A percentile compares a stretch with the other conserved stretches of the same genome.
phyloP scores from a whole-genome alignment of 805 yeast genomes.

The Jamesozyma jinghongensis region DNA sequence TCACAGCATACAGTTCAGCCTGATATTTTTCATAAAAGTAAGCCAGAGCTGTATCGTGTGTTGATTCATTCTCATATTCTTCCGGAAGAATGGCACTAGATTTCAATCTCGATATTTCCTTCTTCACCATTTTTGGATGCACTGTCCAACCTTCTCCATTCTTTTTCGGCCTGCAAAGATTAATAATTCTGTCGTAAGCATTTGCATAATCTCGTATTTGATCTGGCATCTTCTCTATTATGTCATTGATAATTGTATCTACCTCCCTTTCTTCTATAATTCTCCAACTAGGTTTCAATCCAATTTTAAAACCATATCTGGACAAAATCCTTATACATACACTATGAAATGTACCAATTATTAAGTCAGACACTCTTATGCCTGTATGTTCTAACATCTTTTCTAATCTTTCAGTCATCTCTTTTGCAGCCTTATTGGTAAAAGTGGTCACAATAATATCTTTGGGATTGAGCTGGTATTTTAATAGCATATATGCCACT shows the following conservation, averaged over 20 bases:
- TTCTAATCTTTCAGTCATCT: conserved; percentile 59
- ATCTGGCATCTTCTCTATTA: conserved; percentile 30
- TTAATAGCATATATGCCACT: conserved; percentile 57
- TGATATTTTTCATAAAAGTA: conserved; percentile 48
- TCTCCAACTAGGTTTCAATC: conserved; percentile 36
- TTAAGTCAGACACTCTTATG: conserved; percentile 35
- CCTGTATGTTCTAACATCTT: conserved; percentile 27
- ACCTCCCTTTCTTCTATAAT: conserved; percentile 62
- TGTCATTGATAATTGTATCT: conserved; percentile 26
- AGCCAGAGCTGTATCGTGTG: conserved; percentile 28
- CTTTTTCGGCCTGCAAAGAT: conserved; percentile 18
- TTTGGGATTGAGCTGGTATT: conserved; percentile 46
- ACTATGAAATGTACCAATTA: conserved; percentile 87
- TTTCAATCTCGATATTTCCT: conserved; percentile 48
- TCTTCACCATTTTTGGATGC: conserved; percentile 35
- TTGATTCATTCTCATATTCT: conserved; percentile 27
- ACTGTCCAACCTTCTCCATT: conserved; percentile 30
- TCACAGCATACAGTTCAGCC: conserved; percentile 32
- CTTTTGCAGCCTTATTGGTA: conserved; percentile 86
- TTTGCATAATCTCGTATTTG: conserved; percentile 28
- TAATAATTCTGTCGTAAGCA: conserved; percentile 21
- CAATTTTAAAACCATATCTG: conserved; percentile 44
- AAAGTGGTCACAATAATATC: conserved; percentile 79
- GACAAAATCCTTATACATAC: conserved; percentile 56
- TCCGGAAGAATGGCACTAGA: conserved; percentile 41